A percentile compares a stretch with the other conserved stretches of the same genome.
These are phyloP conservation scores for Rhodomyrtus psidioides DNA, from an alignment of 441 rosid genomes.

Conservation along the genomic window DNA sequence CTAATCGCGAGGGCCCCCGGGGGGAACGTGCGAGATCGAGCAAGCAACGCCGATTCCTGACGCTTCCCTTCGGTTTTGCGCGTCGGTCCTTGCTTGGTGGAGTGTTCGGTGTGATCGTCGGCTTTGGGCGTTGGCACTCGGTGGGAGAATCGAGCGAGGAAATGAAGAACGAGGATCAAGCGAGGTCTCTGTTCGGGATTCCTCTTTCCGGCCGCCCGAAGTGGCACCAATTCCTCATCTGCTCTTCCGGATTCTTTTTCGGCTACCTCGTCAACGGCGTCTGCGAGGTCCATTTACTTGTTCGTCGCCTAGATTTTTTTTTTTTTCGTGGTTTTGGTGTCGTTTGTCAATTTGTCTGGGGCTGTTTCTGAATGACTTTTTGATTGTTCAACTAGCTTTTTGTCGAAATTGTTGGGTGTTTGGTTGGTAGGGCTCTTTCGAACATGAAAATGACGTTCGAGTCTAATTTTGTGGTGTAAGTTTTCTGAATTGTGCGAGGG, in stretches of 20 bases:
- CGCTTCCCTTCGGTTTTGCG: background rate
- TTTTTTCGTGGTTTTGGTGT: background rate
- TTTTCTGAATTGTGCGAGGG: background rate
- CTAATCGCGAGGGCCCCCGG: background rate
- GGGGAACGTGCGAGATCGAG: background rate
- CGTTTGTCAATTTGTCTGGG: background rate
- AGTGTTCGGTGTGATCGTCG: background rate
- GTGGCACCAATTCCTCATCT: constrained; percentile 81
- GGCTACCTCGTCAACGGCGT: constrained; percentile 94
- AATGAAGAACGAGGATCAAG: constrained; percentile 52
- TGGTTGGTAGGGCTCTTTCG: background rate
- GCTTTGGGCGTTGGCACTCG: too few relatives aligned
- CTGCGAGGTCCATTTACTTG: constrained; percentile 57
- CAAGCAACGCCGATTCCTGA: background rate
- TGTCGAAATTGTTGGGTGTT: background rate
- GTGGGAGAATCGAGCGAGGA: too few relatives aligned
- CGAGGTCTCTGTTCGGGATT: constrained; percentile 57
- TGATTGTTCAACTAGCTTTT: background rate
- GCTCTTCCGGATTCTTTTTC: constrained; percentile 92
- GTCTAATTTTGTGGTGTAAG: background rate
- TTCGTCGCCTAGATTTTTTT: background rate
- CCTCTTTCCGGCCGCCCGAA: constrained; percentile 55
- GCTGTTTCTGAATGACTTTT: background rate
- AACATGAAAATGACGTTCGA: background rate
- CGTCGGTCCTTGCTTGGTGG: background rate